Base-by-base conservation (phyloP, 192 early-diverging fungal species). In the Coemansia sp. region DNA sequence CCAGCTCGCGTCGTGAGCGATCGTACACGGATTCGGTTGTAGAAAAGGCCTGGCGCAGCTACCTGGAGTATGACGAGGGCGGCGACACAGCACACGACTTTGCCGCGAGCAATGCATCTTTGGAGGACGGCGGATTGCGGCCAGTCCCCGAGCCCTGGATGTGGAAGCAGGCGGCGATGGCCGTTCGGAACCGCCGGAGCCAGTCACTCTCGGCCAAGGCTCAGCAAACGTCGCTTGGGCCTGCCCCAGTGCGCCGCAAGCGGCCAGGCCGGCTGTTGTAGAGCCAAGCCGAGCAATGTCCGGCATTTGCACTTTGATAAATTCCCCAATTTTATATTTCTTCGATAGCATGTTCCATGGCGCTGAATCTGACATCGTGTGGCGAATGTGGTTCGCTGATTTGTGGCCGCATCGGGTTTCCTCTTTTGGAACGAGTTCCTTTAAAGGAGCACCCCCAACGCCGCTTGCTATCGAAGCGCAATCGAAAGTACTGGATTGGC, bases 61-160 rank as follows among this genome's bases (percentile, higher is more conserved):
- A 75, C 42, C 59, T 80, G 6, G 62, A 75, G 33, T 59, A 66
- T 7, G 70, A 64, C 52, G 72, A 70, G 11, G 77, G 65, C 4
- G 59, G 60, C 18, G 69, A 75, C 23, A 43, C 18, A 18, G 77
- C 68, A 9, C 64, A 68, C 16, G 52, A 55, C 25, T 48, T 69
- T 13, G 76, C 67, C 3, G 62, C 68, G 8, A 43, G 39, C 50
- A 59, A 65, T 16, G 62, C 33, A 28, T 42, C 20, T 25, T 38
- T n/a, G 25, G 38, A 36, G 3, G 65, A 56, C 13, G 65, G 68
- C 45, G 35, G 55, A 18, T 28, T 52, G 18, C 72, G 61, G 23
- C 72, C 77, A 45, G 57, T 80, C 43, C 69, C 77, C n/a, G 77
- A 80, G 63, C 68, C 66, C 28, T 79, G 77, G 77, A 74, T 79